These are phyloP conservation scores for Chaetomium olivaceum DNA, from an alignment of 2,329 filamentous ascomycete genomes.

Conservation along the genomic window DNA sequence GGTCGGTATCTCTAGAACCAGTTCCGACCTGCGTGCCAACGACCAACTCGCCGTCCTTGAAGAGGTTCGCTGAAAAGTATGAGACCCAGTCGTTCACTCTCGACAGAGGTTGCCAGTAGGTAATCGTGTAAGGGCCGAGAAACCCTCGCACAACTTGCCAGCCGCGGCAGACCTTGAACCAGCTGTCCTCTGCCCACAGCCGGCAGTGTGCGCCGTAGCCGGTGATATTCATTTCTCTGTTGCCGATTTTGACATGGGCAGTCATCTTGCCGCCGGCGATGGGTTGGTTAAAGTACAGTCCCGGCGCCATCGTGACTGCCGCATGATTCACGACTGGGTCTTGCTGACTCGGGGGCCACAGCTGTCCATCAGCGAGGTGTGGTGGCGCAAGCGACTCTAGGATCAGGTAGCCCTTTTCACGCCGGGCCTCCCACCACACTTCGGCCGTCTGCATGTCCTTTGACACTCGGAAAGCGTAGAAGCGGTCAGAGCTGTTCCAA, in stretches of 20 bases:
- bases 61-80: background rate
- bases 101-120: background rate
- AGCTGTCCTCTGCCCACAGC: background rate
- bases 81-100: background rate
- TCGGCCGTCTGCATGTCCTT: background rate
- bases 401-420: background rate
- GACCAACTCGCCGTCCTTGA: background rate
- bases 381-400: background rate
- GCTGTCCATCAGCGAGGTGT: background rate
- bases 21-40: background rate
- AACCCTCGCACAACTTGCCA: background rate
- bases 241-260: background rate
- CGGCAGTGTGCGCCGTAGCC: background rate
- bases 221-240: background rate
- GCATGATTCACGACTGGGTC: too few species aligned
- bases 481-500: slow-evolving; percentile 1
- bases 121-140: background rate
- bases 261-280: background rate
- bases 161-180: background rate
- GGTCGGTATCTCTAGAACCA: background rate
- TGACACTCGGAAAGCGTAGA: background rate
- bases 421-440: background rate
- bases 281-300: background rate
- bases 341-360: background rate
- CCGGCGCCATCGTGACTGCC: background rate